Conservation (phyloP, 2,329 filamentous ascomycete species). For the Tolypocladium pustulatum region DNA sequence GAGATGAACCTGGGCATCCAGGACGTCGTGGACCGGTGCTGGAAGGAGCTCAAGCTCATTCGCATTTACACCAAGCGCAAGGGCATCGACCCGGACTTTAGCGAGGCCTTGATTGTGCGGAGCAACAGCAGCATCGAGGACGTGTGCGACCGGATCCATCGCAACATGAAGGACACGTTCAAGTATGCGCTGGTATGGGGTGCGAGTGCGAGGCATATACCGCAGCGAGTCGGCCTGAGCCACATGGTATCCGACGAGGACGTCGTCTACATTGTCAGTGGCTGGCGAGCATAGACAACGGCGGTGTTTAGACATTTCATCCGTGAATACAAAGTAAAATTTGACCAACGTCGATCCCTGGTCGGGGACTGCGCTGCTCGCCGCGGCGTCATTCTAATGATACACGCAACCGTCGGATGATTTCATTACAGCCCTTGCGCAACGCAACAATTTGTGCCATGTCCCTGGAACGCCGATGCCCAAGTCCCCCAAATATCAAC, state of each 20-base stretch:
- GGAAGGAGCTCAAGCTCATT: slow-evolving; percentile 85
- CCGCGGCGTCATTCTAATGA: not conserved
- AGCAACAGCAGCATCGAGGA: slow-evolving; percentile 86
- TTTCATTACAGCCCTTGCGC: slow-evolving; percentile 16
- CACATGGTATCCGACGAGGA: slow-evolving; percentile 68
- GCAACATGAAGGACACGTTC: slow-evolving; percentile 94
- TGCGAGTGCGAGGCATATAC: slow-evolving; percentile 86
- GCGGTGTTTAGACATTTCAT: not conserved
- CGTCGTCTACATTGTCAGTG: slow-evolving; percentile 57
- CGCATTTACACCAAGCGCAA: slow-evolving; percentile 96
- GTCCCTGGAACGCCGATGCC: slow-evolving; percentile 2
- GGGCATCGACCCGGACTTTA: slow-evolving; percentile 79
- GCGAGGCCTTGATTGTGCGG: slow-evolving; percentile 86
- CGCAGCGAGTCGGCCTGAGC: slow-evolving; percentile 79
- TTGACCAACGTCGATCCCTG: not conserved
- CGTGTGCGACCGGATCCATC: slow-evolving; percentile 91
- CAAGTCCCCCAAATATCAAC: slow-evolving; percentile 1
- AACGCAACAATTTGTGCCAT: not conserved
- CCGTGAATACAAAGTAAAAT: not conserved
- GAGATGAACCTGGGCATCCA: slow-evolving; percentile 88
- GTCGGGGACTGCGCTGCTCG: not conserved
- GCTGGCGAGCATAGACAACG: slow-evolving; percentile 45
- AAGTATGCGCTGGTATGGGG: slow-evolving; percentile 99
- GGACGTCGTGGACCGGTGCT: slow-evolving; percentile 90
- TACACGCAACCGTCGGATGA: slow-evolving; percentile 12